phyloP scores from a whole-genome alignment of 495 filamentous ascomycete species.

The Clohesyomyces aquaticus region DNA sequence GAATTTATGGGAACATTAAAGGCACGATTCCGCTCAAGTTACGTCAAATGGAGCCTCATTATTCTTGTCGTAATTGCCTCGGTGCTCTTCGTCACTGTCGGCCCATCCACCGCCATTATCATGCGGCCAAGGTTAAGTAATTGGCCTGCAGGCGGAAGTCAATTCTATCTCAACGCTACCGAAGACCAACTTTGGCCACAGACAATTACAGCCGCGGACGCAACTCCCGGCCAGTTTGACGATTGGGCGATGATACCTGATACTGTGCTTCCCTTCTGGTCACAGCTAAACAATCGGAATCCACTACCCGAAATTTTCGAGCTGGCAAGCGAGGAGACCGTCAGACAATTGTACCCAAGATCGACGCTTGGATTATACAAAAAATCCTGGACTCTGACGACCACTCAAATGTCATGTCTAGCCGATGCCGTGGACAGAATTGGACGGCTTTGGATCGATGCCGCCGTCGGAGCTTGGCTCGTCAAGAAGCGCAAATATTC shows the following conservation, averaged over 20 bases:
- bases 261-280: not conserved
- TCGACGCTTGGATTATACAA: conserved; percentile 1
- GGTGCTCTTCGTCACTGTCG: not conserved
- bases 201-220: not conserved
- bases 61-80: conserved; percentile 1
- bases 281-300: not conserved
- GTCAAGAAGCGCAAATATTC: not conserved
- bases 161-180: conserved; percentile 17
- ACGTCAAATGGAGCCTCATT: conserved; percentile 2
- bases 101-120: conserved; percentile 9
- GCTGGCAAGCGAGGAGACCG: not conserved
- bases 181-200: conserved; percentile 10
- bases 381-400: conserved; percentile 4
- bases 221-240: not conserved
- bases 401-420: conserved; percentile 18
- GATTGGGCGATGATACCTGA: not conserved
- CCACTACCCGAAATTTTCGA: not conserved
- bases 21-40: conserved; percentile 1
- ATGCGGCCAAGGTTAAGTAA: conserved; percentile 6
- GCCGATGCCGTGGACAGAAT: conserved; percentile 4
- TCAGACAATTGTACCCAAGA: conserved; percentile 9
- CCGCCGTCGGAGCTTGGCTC: not conserved
- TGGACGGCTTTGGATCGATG: conserved; percentile 8
- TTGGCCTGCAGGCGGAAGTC: conserved; percentile 14
- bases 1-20: conserved; percentile 12